phyloP scores from a whole-genome alignment of 352 stramenopile species.

The Pythium periplocum region DNA sequence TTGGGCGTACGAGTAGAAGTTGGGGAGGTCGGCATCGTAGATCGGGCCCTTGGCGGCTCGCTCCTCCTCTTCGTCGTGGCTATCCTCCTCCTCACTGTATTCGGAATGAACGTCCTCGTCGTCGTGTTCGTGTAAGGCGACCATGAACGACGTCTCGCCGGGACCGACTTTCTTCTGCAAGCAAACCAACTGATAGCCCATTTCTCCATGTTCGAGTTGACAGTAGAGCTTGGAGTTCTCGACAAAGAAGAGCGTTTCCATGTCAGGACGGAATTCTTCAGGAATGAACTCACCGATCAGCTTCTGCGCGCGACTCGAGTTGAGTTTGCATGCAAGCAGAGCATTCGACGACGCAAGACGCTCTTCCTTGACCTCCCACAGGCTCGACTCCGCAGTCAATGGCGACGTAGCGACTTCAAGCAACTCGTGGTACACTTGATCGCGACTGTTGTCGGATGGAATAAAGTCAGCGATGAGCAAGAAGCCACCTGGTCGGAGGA shows the following conservation, averaged over 20 bases:
- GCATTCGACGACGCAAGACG: constrained; percentile 20
- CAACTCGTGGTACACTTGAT: constrained; percentile 18
- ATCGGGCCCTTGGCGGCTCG: constrained; percentile 49
- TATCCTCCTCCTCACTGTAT: constrained; percentile 22
- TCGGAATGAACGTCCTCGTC: constrained; percentile 28
- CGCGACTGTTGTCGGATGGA: constrained; percentile 16
- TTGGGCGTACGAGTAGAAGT: constrained; percentile 71
- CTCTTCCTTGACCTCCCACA: constrained; percentile 21
- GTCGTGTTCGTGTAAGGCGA: constrained; percentile 4
- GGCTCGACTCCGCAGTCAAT: constrained; percentile 1
- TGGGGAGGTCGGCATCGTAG: constrained; percentile 62
- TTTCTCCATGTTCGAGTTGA: constrained; percentile 13
- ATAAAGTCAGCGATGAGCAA: constrained; percentile 72
- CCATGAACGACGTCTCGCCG: constrained; percentile 9
- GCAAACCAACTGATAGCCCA: constrained; percentile 24
- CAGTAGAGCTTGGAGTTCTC: constrained; percentile 17
- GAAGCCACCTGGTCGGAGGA: constrained; percentile 53
- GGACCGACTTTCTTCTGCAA: constrained; percentile 15
- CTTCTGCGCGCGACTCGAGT: constrained; percentile 13
- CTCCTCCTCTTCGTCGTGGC: constrained; percentile 19
- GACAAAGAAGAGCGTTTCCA: constrained; percentile 25
- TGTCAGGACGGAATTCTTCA: constrained; percentile 15
- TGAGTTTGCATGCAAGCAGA: constrained; percentile 20
- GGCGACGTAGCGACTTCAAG: constrained; percentile 12
- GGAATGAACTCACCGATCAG: constrained; percentile 17